These are phyloP conservation scores for Calocybe gambosa DNA, from an alignment of 1,284 basidiomycete genomes.

Conservation along the genomic window DNA sequence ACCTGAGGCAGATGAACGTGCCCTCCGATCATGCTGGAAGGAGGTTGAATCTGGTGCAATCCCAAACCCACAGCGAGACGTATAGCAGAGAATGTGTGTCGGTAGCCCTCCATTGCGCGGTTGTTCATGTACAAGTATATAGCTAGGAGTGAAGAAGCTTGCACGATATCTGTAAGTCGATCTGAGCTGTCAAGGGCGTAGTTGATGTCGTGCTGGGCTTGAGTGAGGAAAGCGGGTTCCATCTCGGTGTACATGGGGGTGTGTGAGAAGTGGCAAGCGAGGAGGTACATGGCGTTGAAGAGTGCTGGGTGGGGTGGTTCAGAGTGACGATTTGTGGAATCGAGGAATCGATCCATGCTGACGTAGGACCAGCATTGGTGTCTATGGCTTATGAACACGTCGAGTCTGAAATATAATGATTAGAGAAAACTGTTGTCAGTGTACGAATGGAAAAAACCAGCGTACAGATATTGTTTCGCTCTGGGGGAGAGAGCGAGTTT, in stretches of 20 bases:
- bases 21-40: constrained; percentile 23
- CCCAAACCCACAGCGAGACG: constrained; percentile 49
- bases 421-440: background rate
- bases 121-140: constrained; percentile 55
- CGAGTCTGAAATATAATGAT: constrained; percentile 43
- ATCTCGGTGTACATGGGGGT: constrained; percentile 34
- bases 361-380: constrained; percentile 56
- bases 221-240: constrained; percentile 42
- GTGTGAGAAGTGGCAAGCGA: constrained; percentile 50
- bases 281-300: constrained; percentile 53
- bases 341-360: constrained; percentile 37
- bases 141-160: constrained; percentile 54
- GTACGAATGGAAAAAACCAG: background rate
- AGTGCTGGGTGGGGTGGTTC: constrained; percentile 52
- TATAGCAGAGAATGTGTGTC: constrained; percentile 52
- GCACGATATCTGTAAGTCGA: constrained; percentile 50
- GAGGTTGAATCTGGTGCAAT: constrained; percentile 42
- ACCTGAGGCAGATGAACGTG: constrained; percentile 10
- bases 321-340: constrained; percentile 18
- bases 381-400: constrained; percentile 50
- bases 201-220: constrained; percentile 44
- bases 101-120: constrained; percentile 53
- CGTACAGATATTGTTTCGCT: constrained; percentile 14
- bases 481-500: constrained; percentile 8
- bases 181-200: constrained; percentile 45